Evolutionary conservation across 805 yeast species (phyloP).

Genomic region (Wickerhamiella parazyma): DNA sequence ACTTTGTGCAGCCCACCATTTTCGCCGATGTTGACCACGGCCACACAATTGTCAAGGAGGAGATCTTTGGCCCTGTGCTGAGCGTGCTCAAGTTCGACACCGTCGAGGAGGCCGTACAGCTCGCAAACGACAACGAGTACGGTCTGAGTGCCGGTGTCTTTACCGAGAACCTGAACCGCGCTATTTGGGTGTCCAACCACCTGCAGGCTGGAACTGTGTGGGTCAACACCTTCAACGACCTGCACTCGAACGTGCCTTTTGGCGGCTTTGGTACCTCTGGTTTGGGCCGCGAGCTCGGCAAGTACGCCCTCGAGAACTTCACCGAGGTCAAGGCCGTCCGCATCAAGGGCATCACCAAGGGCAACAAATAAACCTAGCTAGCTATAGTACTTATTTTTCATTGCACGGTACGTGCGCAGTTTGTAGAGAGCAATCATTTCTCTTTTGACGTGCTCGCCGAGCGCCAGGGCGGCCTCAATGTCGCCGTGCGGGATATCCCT

Average conservation of each 20-base stretch:
- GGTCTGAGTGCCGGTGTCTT: slow-evolving; percentile 76
- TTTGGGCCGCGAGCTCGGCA: slow-evolving; percentile 69
- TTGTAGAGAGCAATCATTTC: slow-evolving; percentile 28
- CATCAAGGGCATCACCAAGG: slow-evolving; percentile 36
- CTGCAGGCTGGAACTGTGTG: slow-evolving; percentile 82
- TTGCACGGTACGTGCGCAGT: slow-evolving; percentile 26
- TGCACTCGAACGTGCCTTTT: slow-evolving; percentile 54
- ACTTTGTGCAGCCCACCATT: slow-evolving; percentile 53
- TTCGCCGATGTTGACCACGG: slow-evolving; percentile 67
- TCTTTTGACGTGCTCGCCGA: slow-evolving; percentile 28
- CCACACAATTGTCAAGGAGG: slow-evolving; percentile 70
- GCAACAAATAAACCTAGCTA: slow-evolving; percentile 10
- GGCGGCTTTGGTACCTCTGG: slow-evolving; percentile 76
- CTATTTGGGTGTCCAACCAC: slow-evolving; percentile 59
- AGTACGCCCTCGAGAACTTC: slow-evolving; percentile 54
- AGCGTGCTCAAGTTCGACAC: slow-evolving; percentile 68
- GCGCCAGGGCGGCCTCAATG: slow-evolving; percentile 23
- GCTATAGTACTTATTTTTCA: slow-evolving; percentile 23
- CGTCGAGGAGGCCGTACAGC: slow-evolving; percentile 62
- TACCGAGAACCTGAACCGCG: slow-evolving; percentile 60
- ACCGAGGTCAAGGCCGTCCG: slow-evolving; percentile 68
- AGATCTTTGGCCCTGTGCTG: slow-evolving; percentile 91
- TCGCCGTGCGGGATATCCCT: slow-evolving; percentile 18
- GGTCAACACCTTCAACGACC: slow-evolving; percentile 58
- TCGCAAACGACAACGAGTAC: slow-evolving; percentile 70